A percentile compares a stretch with the other conserved stretches of the same genome.
phyloP scores from a whole-genome alignment of 768 basidiomycete species.

The Mycena indigotica region DNA sequence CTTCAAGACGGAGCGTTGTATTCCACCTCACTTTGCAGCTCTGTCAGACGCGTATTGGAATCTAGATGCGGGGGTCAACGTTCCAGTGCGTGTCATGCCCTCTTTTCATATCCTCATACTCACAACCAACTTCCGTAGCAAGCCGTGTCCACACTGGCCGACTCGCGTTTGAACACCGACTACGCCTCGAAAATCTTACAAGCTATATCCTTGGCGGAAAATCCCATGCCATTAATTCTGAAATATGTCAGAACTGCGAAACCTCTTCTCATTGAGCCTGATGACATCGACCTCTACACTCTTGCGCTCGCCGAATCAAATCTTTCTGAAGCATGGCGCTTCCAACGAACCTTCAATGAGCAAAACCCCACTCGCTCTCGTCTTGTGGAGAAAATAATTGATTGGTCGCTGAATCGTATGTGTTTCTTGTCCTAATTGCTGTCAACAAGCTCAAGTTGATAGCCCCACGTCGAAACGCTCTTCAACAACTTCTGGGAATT shows the following conservation, averaged over 20 bases:
- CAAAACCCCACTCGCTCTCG: conserved; percentile 51
- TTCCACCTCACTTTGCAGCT: conserved; percentile 74
- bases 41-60: conserved; percentile 87
- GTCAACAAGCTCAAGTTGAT: conserved; percentile 1
- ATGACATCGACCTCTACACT: conserved; percentile 71
- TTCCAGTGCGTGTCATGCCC: conserved; percentile 53
- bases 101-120: neutral
- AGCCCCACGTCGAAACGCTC: conserved; percentile 52
- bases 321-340: conserved; percentile 75
- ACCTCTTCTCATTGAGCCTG: conserved; percentile 66
- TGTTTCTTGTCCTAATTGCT: conserved; percentile 17
- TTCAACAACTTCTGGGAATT: conserved; percentile 64
- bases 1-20: conserved; percentile 55
- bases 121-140: conserved; percentile 2
- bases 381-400: conserved; percentile 59
- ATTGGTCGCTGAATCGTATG: conserved; percentile 74
- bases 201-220: conserved; percentile 54
- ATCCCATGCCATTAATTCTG: conserved; percentile 60
- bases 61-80: conserved; percentile 68
- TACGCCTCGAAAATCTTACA: conserved; percentile 78
- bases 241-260: conserved; percentile 77
- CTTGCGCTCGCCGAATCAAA: conserved; percentile 66
- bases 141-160: conserved; percentile 53
- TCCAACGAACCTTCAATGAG: conserved; percentile 71
- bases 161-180: conserved; percentile 73